Conservation (phyloP, 2,329 filamentous ascomycete genomes). For the Neobulgaria alba region DNA sequence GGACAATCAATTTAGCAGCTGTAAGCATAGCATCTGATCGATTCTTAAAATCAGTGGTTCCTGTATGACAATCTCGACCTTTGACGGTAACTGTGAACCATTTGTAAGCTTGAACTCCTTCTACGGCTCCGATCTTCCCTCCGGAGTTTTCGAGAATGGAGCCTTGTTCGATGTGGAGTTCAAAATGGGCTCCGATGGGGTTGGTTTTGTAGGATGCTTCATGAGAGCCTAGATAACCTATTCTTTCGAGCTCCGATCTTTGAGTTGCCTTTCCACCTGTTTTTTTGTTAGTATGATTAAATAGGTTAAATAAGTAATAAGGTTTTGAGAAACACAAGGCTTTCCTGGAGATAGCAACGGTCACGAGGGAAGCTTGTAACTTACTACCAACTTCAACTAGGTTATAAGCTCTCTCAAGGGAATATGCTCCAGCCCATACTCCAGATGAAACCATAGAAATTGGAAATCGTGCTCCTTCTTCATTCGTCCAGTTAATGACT, state of each 20-base stretch:
- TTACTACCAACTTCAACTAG: slow-evolving; percentile 48
- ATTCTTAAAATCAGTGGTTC: slow-evolving; percentile 60
- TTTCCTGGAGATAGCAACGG: too few species aligned
- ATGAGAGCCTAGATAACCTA: slow-evolving; percentile 57
- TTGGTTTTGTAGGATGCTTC: slow-evolving; percentile 48
- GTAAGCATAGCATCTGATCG: slow-evolving; percentile 61
- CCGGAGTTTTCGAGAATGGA: slow-evolving; percentile 59
- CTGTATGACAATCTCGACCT: slow-evolving; percentile 65
- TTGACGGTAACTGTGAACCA: slow-evolving; percentile 62
- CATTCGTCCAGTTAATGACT: slow-evolving; percentile 53
- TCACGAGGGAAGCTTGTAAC: neutral
- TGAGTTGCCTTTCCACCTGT: slow-evolving; percentile 48
- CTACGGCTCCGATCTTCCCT: slow-evolving; percentile 60
- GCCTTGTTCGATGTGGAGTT: slow-evolving; percentile 80
- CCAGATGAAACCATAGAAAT: slow-evolving; percentile 66
- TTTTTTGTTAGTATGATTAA: too few species aligned
- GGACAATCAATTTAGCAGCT: slow-evolving; percentile 58
- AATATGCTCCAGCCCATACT: slow-evolving; percentile 65
- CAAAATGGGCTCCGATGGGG: slow-evolving; percentile 70
- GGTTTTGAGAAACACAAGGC: too few species aligned
- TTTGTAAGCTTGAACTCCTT: slow-evolving; percentile 65
- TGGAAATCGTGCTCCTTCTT: slow-evolving; percentile 75
- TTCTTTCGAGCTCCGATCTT: slow-evolving; percentile 60
- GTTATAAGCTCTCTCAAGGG: slow-evolving; percentile 51
- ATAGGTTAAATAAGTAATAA: too few species aligned